Base-by-base conservation (phyloP, 345 rosid species). In the Salix exigua region DNA sequence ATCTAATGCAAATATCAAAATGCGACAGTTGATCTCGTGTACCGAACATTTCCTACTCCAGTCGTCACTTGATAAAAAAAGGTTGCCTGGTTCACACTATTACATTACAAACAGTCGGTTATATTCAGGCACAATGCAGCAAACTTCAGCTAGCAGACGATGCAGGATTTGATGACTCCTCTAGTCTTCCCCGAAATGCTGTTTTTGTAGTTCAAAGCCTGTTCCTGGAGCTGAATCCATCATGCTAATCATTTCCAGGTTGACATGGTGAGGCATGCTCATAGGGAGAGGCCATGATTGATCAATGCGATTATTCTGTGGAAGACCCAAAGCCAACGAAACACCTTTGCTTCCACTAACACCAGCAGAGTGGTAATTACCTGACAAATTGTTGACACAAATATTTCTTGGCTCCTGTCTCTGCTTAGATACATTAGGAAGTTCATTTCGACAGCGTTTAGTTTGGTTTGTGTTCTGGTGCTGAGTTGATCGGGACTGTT, bases 311-410 rank as follows among this genome's bases (percentile, higher is more conserved):
- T 70, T 65, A 10, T 50, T 75, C 67, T 80, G 75, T 79, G 67
- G 81, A 40, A 81, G 83, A 51, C 77, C 80, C 35, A 81, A 61
- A 48, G 80, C 75, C 72, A 81, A 68, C 1, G 77, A 73, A 30
- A 81, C 72, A 33, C 75, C 69, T 11, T 17, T 53, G 66, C 76
- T 64, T 63, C 77, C 73, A 73, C 40, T 66, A 58, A 35, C 70
- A 23, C 68, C 58, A 6, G 48, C 58, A 23, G 46, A 25, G 35
- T 42, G 72, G 28, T 23, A 64, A 68, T 61, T 48, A 26, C 38
- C 51, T 30, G 73, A 60, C 69, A 73, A 30, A 35, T 21, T 71
- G 19, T 48, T 50, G 78, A 6, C 70, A 23, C 66, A 71, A 28
- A 42, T 23, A 31, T 70, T 70, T 48, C 30, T 1, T 17, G 30